phyloP scores from a whole-genome alignment of 2,329 filamentous ascomycete genomes.

The Apiospora kogelbergensis region DNA sequence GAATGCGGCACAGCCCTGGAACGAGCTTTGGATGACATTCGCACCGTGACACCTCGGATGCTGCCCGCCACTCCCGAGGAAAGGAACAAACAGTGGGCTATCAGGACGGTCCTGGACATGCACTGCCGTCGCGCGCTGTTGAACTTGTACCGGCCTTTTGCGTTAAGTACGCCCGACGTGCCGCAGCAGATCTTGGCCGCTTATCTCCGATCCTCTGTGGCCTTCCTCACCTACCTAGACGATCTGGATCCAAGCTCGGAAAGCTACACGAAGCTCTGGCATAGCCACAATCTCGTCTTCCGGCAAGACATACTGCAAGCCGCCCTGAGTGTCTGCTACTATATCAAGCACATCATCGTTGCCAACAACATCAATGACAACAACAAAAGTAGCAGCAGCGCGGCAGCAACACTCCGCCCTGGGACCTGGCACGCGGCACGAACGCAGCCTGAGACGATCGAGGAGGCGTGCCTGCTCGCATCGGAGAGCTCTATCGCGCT shows the following conservation, averaged over 20 bases:
- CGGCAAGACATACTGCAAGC: conserved; percentile 56
- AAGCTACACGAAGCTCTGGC: conserved; percentile 47
- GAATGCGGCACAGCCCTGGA: conserved; percentile 55
- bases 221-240: conserved; percentile 55
- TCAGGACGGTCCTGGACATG: conserved; percentile 52
- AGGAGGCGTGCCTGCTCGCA: conserved; percentile 26
- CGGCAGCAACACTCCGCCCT: conserved; percentile 11
- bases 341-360: conserved; percentile 40
- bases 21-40: conserved; percentile 53
- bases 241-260: conserved; percentile 49
- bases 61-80: conserved; percentile 41
- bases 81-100: conserved; percentile 52
- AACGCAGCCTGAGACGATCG: conserved; percentile 20
- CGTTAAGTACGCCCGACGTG: conserved; percentile 49
- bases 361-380: neutral
- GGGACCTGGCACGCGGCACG: conserved; percentile 16
- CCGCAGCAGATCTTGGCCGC: conserved; percentile 51
- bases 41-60: conserved; percentile 50
- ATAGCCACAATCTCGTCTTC: conserved; percentile 53
- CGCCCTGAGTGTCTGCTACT: conserved; percentile 55
- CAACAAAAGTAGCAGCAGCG: neutral
- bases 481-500: conserved; percentile 29
- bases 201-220: conserved; percentile 55
- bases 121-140: conserved; percentile 53
- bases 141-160: conserved; percentile 55